These are phyloP conservation scores for Anthostomella pinea DNA, from an alignment of 2,329 filamentous ascomycete species.

Conservation along the genomic window DNA sequence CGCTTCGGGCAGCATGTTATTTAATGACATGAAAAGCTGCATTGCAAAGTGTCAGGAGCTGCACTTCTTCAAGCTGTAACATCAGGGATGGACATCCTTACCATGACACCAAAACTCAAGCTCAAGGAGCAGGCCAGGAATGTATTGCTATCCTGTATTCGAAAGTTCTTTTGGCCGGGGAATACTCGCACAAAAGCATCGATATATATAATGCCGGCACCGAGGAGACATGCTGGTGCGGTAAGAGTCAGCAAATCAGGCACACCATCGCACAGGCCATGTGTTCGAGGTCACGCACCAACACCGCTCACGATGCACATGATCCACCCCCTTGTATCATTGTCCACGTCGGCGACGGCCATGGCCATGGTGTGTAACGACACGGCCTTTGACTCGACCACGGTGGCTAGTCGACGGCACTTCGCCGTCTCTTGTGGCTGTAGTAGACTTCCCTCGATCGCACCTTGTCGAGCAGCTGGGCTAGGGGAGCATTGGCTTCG, in stretches of 20 bases:
- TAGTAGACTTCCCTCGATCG: constrained; percentile 15
- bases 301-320: constrained; percentile 81
- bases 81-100: constrained; percentile 49
- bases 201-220: constrained; percentile 82
- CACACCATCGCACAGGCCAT: constrained; percentile 3
- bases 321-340: constrained; percentile 91
- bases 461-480: constrained; percentile 1
- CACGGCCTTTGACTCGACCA: no score
- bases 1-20: constrained; percentile 88
- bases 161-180: constrained; percentile 72
- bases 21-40: constrained; percentile 86
- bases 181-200: constrained; percentile 73
- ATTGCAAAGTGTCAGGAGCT: constrained; percentile 2
- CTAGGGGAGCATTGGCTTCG: constrained; percentile 20
- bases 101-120: constrained; percentile 95
- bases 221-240: constrained; percentile 59
- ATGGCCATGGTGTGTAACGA: constrained; percentile 29
- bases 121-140: constrained; percentile 89
- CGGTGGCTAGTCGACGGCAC: no score
- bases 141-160: constrained; percentile 82
- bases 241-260: constrained; percentile 14
- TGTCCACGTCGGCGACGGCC: constrained; percentile 50
- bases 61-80: background rate
- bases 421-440: constrained; percentile 21
- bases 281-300: constrained; percentile 43